phyloP scores from a whole-genome alignment of 1,284 basidiomycete species.

The Singerocomus rubriflavus region DNA sequence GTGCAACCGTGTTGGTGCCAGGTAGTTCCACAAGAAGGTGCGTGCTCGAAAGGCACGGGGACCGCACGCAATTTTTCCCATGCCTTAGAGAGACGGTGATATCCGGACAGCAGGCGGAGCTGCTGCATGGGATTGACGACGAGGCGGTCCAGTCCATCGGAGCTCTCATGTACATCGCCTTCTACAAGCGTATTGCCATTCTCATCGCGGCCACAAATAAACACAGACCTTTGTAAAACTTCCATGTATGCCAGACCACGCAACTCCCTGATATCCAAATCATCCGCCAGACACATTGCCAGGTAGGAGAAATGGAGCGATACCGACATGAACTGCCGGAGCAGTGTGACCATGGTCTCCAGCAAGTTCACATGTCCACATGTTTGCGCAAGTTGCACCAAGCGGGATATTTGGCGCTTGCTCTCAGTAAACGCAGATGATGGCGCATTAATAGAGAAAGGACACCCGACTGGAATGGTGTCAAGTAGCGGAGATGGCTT shows the following conservation, averaged over 20 bases:
- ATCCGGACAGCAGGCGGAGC: slow-evolving; percentile 60
- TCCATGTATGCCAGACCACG: slow-evolving; percentile 65
- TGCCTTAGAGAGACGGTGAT: slow-evolving; percentile 55
- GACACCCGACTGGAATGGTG: slow-evolving; percentile 36
- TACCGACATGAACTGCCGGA: slow-evolving; percentile 54
- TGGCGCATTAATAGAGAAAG: slow-evolving; percentile 28
- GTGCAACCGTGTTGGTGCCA: slow-evolving; percentile 69
- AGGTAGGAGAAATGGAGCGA: slow-evolving; percentile 63
- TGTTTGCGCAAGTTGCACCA: slow-evolving; percentile 61
- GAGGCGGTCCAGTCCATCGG: slow-evolving; percentile 40
- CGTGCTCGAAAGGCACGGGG: slow-evolving; percentile 58
- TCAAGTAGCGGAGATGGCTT: slow-evolving; percentile 54
- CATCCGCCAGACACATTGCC: slow-evolving; percentile 66
- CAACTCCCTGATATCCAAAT: slow-evolving; percentile 53
- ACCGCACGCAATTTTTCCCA: slow-evolving; percentile 60
- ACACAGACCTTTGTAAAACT: slow-evolving; percentile 57
- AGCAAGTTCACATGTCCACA: slow-evolving; percentile 59
- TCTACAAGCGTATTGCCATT: slow-evolving; percentile 19
- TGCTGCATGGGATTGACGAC: slow-evolving; percentile 53
- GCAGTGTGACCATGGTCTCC: slow-evolving; percentile 51
- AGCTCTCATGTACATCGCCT: slow-evolving; percentile 31
- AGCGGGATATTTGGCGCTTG: slow-evolving; percentile 49
- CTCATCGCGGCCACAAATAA: slow-evolving; percentile 36
- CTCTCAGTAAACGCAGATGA: slow-evolving; percentile 32
- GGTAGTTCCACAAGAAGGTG: slow-evolving; percentile 54